phyloP scores from a whole-genome alignment of 192 early-diverging fungal genomes.

The Coemansia sp. region DNA sequence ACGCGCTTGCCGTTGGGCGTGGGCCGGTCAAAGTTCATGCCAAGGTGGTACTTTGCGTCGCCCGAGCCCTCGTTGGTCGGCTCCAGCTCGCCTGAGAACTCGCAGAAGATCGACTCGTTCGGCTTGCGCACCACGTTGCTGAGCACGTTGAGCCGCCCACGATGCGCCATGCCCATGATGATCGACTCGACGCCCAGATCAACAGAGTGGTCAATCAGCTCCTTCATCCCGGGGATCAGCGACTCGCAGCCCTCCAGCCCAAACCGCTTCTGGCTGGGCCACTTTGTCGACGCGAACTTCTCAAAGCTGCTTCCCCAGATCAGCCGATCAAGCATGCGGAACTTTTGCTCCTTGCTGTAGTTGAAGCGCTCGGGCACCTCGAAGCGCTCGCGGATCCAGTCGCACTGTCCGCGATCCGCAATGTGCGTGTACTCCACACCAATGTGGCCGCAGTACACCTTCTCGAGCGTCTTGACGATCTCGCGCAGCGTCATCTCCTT shows the following conservation, averaged over 20 bases:
- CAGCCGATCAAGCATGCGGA: constrained; percentile 90
- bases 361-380: constrained; percentile 89
- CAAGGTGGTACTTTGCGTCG: constrained; percentile 92
- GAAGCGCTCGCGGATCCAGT: constrained; percentile 92
- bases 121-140: constrained; percentile 99
- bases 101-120: constrained; percentile 97
- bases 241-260: constrained; percentile 97
- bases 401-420: constrained; percentile 90
- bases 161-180: constrained; percentile 99
- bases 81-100: constrained; percentile 88
- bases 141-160: constrained; percentile 96
- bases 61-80: constrained; percentile 93
- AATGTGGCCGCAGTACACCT: constrained; percentile 89
- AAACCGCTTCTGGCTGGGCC: constrained; percentile 96
- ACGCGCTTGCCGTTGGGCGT: constrained; percentile 97
- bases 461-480: constrained; percentile 79
- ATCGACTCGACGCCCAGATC: constrained; percentile 94
- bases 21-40: constrained; percentile 94
- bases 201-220: constrained; percentile 93
- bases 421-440: constrained; percentile 99
- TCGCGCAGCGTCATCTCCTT: constrained; percentile 84
- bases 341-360: constrained; percentile 88
- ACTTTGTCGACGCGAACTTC: constrained; percentile 93
- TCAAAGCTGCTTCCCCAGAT: constrained; percentile 98
- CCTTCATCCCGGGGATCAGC: constrained; percentile 98